Evolutionary conservation across 345 rosid species (phyloP).

Genomic region (Fremontodendron californicum): DNA sequence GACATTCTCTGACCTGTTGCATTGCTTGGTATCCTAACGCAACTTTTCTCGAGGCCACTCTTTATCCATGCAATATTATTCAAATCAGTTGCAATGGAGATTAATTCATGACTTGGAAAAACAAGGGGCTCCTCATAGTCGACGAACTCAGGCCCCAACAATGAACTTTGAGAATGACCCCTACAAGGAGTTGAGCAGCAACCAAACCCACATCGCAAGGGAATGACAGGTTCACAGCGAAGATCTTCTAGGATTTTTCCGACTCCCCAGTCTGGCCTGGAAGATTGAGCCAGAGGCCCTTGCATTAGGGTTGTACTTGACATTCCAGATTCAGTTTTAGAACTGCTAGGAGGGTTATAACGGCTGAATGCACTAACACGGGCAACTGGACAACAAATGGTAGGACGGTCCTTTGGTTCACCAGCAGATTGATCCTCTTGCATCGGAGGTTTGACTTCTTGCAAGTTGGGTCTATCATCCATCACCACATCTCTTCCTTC

Average conservation of each 20-base stretch:
- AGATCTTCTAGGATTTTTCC: conserved; percentile 53
- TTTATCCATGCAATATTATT: conserved; percentile 85
- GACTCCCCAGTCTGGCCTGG: conserved; percentile 42
- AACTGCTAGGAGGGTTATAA: conserved; percentile 40
- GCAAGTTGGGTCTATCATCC: conserved; percentile 28
- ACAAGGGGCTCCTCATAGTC: conserved; percentile 65
- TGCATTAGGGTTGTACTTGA: conserved; percentile 36
- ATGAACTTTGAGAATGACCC: conserved; percentile 27
- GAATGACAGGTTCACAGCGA: conserved; percentile 46
- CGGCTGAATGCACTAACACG: conserved; percentile 67
- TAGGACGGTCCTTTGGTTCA: conserved; percentile 24
- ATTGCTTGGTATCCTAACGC: conserved; percentile 18
- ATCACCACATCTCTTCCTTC: conserved; percentile 28
- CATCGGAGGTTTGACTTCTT: conserved; percentile 23
- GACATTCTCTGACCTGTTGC: conserved; percentile 18
- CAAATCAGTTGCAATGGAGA: conserved; percentile 76
- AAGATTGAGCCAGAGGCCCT: conserved; percentile 53
- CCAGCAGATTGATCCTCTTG: conserved; percentile 27
- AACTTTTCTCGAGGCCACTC: conserved; percentile 59
- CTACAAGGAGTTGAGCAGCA: conserved; percentile 46
- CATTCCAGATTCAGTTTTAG: conserved; percentile 27
- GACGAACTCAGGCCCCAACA: conserved; percentile 80
- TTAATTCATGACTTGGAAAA: conserved; percentile 59
- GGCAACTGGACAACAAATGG: conserved; percentile 49
- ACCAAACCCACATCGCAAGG: conserved; percentile 67